phyloP scores from a whole-genome alignment of 2,329 filamentous ascomycete species.

The Alternaria incomplexa region DNA sequence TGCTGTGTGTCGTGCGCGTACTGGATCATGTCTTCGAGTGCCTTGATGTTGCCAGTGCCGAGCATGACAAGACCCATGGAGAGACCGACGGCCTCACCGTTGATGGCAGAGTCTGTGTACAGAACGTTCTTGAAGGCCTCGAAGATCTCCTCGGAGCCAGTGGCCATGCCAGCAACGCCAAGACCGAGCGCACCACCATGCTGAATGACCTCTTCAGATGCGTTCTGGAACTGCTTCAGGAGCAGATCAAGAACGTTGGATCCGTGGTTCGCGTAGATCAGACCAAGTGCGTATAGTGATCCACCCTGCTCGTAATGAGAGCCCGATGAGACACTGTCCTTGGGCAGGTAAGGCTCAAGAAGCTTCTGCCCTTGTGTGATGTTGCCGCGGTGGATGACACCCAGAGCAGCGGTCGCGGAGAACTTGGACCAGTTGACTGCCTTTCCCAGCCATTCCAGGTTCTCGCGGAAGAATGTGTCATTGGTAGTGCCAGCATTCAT shows the following conservation, averaged over 20 bases:
- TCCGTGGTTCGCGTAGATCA: conserved; percentile 98
- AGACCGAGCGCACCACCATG: conserved; percentile 94
- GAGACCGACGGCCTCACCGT: conserved; percentile 93
- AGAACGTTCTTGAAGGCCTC: conserved; percentile 88
- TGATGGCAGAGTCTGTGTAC: conserved; percentile 92
- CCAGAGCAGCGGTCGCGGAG: conserved; percentile 92
- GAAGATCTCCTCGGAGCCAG: conserved; percentile 87
- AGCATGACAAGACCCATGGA: conserved; percentile 98
- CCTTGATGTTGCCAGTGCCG: conserved; percentile 93
- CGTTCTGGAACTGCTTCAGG: conserved; percentile 73
- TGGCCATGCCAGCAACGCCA: conserved; percentile 97
- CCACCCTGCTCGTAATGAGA: conserved; percentile 97
- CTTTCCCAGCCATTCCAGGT: conserved; percentile 96
- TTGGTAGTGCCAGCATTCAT: conserved; percentile 99
- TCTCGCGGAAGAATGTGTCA: conserved; percentile 98
- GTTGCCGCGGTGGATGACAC: conserved; percentile 96
- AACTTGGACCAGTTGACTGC: conserved; percentile 99
- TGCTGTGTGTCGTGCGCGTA: conserved; percentile 98
- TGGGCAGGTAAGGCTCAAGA: conserved; percentile 90
- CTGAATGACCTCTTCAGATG: conserved; percentile 91
- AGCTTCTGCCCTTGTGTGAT: conserved; percentile 91
- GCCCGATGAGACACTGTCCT: conserved; percentile 72
- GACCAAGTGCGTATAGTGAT: conserved; percentile 90
- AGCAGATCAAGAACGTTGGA: conserved; percentile 86
- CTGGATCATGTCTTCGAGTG: conserved; percentile 94